Evolutionary conservation across 2,329 filamentous ascomycete genomes (phyloP).

Genomic region (Malbranchea zuffiana): DNA sequence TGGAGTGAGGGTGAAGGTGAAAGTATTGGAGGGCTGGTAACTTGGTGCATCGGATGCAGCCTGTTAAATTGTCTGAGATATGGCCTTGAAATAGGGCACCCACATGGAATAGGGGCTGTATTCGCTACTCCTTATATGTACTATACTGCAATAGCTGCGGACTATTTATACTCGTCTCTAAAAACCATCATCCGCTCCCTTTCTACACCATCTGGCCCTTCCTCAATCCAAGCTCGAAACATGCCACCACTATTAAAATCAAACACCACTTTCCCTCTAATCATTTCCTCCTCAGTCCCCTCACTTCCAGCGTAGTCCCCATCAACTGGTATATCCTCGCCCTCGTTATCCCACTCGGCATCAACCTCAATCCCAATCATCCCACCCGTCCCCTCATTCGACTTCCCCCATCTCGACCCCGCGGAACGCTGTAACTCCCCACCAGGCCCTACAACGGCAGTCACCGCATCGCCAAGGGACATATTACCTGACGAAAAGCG

Average conservation of each 20-base stretch:
- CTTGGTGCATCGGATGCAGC: no score
- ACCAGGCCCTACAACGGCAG: slow-evolving; percentile 54
- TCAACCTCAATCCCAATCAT: slow-evolving; percentile 57
- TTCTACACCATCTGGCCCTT: slow-evolving; percentile 24
- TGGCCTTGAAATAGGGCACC: background rate
- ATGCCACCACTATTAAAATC: slow-evolving; percentile 82
- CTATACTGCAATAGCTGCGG: background rate
- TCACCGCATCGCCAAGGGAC: slow-evolving; percentile 49
- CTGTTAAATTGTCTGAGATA: background rate
- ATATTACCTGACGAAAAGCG: slow-evolving; percentile 42
- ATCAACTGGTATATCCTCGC: slow-evolving; percentile 11
- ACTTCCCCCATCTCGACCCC: slow-evolving; percentile 58
- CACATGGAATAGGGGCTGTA: background rate
- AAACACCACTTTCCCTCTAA: slow-evolving; percentile 48
- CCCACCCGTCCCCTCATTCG: slow-evolving; percentile 71
- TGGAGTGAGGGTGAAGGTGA: slow-evolving; percentile 60
- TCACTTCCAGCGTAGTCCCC: slow-evolving; percentile 16
- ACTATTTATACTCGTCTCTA: slow-evolving; percentile 27
- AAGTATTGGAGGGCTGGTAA: slow-evolving; percentile 56
- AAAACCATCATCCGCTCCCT: slow-evolving; percentile 36
- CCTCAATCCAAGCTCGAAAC: slow-evolving; percentile 62
- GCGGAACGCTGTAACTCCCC: slow-evolving; percentile 68
- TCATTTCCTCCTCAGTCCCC: slow-evolving; percentile 24
- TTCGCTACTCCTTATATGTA: background rate
- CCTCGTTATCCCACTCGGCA: slow-evolving; percentile 46